A percentile compares a stretch with the other conserved stretches of the same genome.
Evolutionary conservation across 495 filamentous ascomycete species (phyloP).

Genomic region (Letharia columbiana): DNA sequence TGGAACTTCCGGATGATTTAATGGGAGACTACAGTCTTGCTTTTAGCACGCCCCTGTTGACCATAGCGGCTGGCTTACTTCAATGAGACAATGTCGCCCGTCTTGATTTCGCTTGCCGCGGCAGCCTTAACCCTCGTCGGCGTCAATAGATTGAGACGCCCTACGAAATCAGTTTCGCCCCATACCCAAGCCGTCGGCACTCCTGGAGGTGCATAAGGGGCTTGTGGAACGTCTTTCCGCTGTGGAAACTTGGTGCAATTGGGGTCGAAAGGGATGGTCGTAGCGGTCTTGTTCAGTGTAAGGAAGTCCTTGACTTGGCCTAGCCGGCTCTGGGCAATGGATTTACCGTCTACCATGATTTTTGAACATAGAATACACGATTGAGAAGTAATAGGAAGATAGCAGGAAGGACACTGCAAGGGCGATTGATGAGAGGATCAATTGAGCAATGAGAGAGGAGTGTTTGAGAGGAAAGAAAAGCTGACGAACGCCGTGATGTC

Average conservation of each 20-base stretch:
- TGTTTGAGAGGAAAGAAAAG: neutral
- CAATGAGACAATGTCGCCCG: conserved; percentile 44
- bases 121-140: conserved; percentile 44
- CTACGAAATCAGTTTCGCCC: conserved; percentile 47
- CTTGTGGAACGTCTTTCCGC: conserved; percentile 43
- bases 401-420: neutral
- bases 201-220: conserved; percentile 36
- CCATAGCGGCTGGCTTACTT: conserved; percentile 31
- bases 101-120: conserved; percentile 42
- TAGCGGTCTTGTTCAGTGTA: conserved; percentile 36
- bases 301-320: conserved; percentile 36
- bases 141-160: conserved; percentile 52
- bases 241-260: conserved; percentile 43
- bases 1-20: conserved; percentile 43
- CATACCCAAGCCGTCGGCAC: conserved; percentile 52
- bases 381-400: neutral
- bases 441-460: neutral
- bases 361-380: neutral
- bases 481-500: neutral
- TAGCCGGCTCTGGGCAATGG: conserved; percentile 28
- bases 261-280: conserved; percentile 47
- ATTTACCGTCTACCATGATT: conserved; percentile 10
- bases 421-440: neutral
- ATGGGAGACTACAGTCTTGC: conserved; percentile 39
- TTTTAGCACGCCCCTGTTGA: neutral